These are phyloP conservation scores for Solanum chmielewskii DNA, from an alignment of 257 asterid genomes.

Conservation along the genomic window DNA sequence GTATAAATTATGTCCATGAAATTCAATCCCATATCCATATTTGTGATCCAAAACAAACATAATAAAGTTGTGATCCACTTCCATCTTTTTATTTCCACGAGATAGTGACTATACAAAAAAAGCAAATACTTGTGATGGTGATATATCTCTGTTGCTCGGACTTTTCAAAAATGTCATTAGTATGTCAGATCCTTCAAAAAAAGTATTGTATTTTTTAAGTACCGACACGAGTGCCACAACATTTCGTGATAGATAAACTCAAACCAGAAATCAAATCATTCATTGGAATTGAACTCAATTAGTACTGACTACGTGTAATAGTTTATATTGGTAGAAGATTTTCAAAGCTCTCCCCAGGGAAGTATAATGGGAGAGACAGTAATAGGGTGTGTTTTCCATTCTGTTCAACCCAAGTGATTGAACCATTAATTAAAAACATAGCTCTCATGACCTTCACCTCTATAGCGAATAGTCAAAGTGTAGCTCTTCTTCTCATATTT, in stretches of 20 bases:
- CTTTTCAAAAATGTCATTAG: too few relatives aligned
- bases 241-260: too few relatives aligned
- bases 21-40: neutral
- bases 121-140: neutral
- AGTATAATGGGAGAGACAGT: slow-evolving; percentile 2
- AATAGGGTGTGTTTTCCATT: slow-evolving; percentile 26
- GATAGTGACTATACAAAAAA: neutral
- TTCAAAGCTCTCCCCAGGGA: neutral
- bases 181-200: too few relatives aligned
- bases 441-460: neutral
- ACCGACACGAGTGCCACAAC: neutral
- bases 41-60: neutral
- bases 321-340: neutral
- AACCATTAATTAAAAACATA: slow-evolving; percentile 13
- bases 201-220: too few relatives aligned
- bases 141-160: too few relatives aligned
- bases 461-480: neutral
- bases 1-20: neutral
- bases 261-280: neutral
- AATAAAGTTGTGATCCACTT: neutral
- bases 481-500: slow-evolving; percentile 3
- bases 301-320: neutral
- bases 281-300: neutral
- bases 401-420: slow-evolving; percentile 29
- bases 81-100: neutral